Evolutionary conservation across 192 early-diverging fungal genomes (phyloP).

Genomic region (Dissophora ornata): DNA sequence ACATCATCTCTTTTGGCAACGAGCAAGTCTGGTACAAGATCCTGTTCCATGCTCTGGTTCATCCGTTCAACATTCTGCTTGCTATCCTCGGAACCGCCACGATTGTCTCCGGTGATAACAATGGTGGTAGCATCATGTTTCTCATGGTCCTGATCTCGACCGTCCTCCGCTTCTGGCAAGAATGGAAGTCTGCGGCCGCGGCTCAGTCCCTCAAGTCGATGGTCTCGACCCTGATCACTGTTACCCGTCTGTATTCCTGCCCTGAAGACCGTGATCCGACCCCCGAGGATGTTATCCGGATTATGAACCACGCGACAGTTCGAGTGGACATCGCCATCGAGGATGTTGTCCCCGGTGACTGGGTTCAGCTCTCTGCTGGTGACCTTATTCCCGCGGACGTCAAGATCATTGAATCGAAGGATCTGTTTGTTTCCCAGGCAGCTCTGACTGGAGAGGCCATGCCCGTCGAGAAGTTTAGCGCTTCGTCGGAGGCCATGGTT

Average conservation of each 20-base stretch:
- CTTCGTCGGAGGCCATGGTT: conserved; percentile 20
- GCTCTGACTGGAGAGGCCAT: conserved; percentile 61
- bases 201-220: conserved; percentile 44
- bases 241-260: conserved; percentile 51
- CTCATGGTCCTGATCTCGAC: conserved; percentile 55
- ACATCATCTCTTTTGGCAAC: conserved; percentile 23
- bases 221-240: conserved; percentile 46
- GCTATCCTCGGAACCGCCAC: conserved; percentile 44
- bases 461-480: conserved; percentile 58
- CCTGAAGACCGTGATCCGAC: conserved; percentile 46
- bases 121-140: conserved; percentile 48
- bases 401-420: conserved; percentile 54
- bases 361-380: conserved; percentile 57
- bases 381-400: conserved; percentile 58
- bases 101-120: conserved; percentile 11
- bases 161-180: conserved; percentile 56
- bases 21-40: conserved; percentile 47
- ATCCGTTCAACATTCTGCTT: conserved; percentile 59
- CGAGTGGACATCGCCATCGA: conserved; percentile 51
- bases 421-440: conserved; percentile 63
- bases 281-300: conserved; percentile 33
- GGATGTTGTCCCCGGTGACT: conserved; percentile 61
- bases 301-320: conserved; percentile 27
- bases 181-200: conserved; percentile 50
- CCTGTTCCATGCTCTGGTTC: conserved; percentile 49